Percentiles rank a stretch among this genome's conserved stretches.
These are phyloP conservation scores for Thalassiosira livingstoniorum DNA, from an alignment of 352 stramenopile genomes.

Conservation along the genomic window DNA sequence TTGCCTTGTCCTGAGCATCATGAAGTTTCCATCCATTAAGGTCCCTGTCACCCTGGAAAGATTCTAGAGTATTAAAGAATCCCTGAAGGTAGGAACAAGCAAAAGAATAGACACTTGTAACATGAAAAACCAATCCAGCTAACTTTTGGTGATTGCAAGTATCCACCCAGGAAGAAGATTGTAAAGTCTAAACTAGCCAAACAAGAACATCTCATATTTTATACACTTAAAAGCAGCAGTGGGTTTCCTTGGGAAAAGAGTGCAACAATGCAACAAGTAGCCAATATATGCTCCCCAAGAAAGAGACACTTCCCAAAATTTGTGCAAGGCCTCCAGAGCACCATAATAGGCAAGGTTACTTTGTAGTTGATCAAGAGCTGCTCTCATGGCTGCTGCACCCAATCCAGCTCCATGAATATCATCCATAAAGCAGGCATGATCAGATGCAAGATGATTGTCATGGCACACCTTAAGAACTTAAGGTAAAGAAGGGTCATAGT, in stretches of 20 bases:
- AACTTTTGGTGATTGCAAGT: not conserved
- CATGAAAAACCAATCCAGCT: not conserved
- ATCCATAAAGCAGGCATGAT: slow-evolving; percentile 37
- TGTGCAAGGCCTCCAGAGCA: not conserved
- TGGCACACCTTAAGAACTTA: slow-evolving; percentile 26
- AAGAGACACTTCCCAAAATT: not conserved
- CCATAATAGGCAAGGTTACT: not conserved
- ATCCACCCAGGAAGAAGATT: not conserved
- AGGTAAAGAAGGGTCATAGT: slow-evolving; percentile 44
- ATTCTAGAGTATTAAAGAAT: slow-evolving; percentile 31
- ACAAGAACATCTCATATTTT: not conserved
- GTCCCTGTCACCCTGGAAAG: not conserved
- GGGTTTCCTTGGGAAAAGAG: not conserved
- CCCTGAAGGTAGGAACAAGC: not conserved
- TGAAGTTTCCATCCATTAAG: not conserved
- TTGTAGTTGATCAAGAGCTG: slow-evolving; percentile 9
- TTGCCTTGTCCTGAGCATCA: too few relatives aligned
- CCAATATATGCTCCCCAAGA: not conserved
- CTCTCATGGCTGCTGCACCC: not conserved
- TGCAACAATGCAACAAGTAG: not conserved
- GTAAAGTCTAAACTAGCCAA: not conserved
- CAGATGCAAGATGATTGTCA: slow-evolving; percentile 41
- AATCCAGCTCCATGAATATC: slow-evolving; percentile 22
- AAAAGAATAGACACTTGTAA: not conserved
- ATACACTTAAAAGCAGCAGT: not conserved